Evolutionary conservation across 2,329 filamentous ascomycete genomes (phyloP).

Genomic region (Ustilaginoidea virens): DNA sequence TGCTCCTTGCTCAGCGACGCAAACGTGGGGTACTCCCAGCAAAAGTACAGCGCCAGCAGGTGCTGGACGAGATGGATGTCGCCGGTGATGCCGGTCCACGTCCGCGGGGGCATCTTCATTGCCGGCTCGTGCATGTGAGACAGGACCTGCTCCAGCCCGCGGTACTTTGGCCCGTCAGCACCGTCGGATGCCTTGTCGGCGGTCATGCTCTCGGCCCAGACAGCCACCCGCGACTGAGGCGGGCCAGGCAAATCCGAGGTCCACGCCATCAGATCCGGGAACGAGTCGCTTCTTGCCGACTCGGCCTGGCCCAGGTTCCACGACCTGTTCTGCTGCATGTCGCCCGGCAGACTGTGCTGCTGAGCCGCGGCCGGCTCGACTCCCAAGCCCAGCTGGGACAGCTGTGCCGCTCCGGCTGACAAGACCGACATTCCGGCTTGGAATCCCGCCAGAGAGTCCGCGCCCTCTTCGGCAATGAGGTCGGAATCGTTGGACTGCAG

Average conservation of each 20-base stretch:
- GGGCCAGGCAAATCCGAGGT: conserved; percentile 21
- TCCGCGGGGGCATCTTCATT: conserved; percentile 23
- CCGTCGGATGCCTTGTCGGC: conserved; percentile 17
- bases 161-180: conserved; percentile 16
- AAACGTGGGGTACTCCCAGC: conserved; percentile 64
- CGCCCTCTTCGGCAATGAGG: conserved; percentile 4
- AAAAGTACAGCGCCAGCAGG: conserved; percentile 53
- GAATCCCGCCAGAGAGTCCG: too few species aligned
- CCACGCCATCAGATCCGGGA: conserved; percentile 32
- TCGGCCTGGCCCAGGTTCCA: conserved; percentile 34
- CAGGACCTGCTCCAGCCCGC: conserved; percentile 31
- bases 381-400: conserved; percentile 13
- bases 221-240: conserved; percentile 29
- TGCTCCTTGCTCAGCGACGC: conserved; percentile 57
- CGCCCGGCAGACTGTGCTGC: conserved; percentile 16
- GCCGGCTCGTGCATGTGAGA: conserved; percentile 28
- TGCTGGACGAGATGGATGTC: conserved; percentile 46
- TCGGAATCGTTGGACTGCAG: conserved; percentile 7
- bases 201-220: conserved; percentile 31
- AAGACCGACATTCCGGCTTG: conserved; percentile 13
- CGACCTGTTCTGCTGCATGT: conserved; percentile 28
- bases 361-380: conserved; percentile 14
- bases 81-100: conserved; percentile 46
- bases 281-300: conserved; percentile 30
- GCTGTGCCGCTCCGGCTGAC: conserved; percentile 4